Evolutionary conservation across 75 land plant species (phyloP), one percentile per base, ranked within the genome.

Genomic region (Isoetes taiwanensis): DNA sequence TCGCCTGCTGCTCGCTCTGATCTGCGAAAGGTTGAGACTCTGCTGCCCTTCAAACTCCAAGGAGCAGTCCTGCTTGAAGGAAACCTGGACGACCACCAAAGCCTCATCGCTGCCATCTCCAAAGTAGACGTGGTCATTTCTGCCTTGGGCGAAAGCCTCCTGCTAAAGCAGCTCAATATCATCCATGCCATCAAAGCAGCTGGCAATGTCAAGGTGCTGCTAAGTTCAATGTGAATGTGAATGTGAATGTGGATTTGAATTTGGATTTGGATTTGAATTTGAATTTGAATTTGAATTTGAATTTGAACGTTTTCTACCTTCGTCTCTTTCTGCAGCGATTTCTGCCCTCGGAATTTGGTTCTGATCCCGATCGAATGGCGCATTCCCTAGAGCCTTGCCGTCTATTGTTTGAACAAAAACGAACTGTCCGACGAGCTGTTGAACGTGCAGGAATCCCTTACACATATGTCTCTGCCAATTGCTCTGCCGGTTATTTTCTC

Each of bases 111-210:
- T 43, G 81, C 84, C 1, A 43, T 84, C 11, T 72, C 67, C 54
- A 76, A 72, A 53, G 88, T 84, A n/a, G 88, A 84, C 62, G 71
- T 80, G 11, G 84, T 84, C 21, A 80, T 84, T 1, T 84, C 73
- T 37, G 65, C 81, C 9, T 65, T 84, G 24, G 54, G 73, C 1
- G 41, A 66, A 0, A 52, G 56, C 0, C 78, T 68, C 27, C 29
- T 75, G 30, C 24, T 77, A 35, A 73, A 75, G 38, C 79, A 78
- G 39, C 19, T 58, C 43, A 76, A 78, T 3, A 54, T 78, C 33
- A 65, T 78, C n/a, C 42, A 43, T 24, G 78, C 81, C 14, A 75
- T 75, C 26, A 71, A 78, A 43, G 67, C 70, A 28, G 43, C 70
- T 50, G 81, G 81, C 3, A 58, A 55, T 41, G 65, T 84, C 57